These are phyloP conservation scores for Phaeolepiota aurea DNA, from an alignment of 768 basidiomycete species.

Conservation along the genomic window DNA sequence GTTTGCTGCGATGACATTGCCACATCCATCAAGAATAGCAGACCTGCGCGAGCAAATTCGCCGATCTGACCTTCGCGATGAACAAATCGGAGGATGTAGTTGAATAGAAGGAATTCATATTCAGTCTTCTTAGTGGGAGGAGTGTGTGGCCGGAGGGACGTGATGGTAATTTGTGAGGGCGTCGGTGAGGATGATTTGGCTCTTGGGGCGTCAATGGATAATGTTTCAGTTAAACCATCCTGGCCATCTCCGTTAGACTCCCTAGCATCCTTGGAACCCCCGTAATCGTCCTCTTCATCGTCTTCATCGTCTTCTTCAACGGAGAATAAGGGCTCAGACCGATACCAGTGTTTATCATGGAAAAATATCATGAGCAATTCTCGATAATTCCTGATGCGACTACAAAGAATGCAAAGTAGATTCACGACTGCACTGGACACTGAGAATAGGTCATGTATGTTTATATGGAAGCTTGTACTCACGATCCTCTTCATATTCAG, in stretches of 20 bases:
- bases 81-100: slow-evolving; percentile 90
- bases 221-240: neutral
- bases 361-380: slow-evolving; percentile 96
- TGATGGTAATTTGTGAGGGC: slow-evolving; percentile 51
- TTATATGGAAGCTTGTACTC: slow-evolving; percentile 20
- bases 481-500: slow-evolving; percentile 87
- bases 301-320: slow-evolving; percentile 74
- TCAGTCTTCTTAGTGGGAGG: slow-evolving; percentile 63
- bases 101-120: slow-evolving; percentile 94
- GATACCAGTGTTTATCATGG: slow-evolving; percentile 87
- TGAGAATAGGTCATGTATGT: slow-evolving; percentile 1
- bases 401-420: slow-evolving; percentile 86
- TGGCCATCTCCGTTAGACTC: slow-evolving; percentile 30
- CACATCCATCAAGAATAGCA: slow-evolving; percentile 92
- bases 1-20: slow-evolving; percentile 79
- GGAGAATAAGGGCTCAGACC: slow-evolving; percentile 64
- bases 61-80: slow-evolving; percentile 93
- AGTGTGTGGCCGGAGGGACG: slow-evolving; percentile 35
- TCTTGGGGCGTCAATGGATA: slow-evolving; percentile 8
- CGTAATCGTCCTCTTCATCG: slow-evolving; percentile 44
- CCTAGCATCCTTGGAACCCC: slow-evolving; percentile 38
- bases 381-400: slow-evolving; percentile 80
- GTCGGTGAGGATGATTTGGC: slow-evolving; percentile 53
- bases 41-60: slow-evolving; percentile 85
- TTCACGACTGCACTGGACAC: slow-evolving; percentile 64